These are phyloP conservation scores for Zasmidium cellare DNA, from an alignment of 2,329 filamentous ascomycete genomes.

Conservation along the genomic window DNA sequence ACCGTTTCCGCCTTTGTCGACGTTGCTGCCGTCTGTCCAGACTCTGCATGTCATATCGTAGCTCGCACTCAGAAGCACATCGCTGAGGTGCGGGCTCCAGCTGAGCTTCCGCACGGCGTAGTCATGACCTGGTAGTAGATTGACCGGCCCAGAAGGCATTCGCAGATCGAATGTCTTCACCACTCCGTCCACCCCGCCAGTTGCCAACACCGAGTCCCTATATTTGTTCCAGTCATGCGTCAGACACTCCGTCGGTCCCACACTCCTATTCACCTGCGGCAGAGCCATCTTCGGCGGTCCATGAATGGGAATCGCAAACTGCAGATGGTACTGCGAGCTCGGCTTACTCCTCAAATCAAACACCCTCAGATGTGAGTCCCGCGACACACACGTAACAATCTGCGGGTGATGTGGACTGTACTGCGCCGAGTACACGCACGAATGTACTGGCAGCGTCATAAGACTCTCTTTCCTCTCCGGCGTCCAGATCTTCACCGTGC, in stretches of 20 bases:
- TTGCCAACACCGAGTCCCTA: constrained; percentile 77
- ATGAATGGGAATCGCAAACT: constrained; percentile 80
- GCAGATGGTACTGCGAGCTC: constrained; percentile 84
- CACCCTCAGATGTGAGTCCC: constrained; percentile 83
- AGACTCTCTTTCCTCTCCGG: constrained; percentile 67
- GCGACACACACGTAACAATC: constrained; percentile 82
- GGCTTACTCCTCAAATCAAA: constrained; percentile 89
- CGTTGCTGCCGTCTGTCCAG: constrained; percentile 78
- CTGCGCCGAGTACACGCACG: constrained; percentile 89
- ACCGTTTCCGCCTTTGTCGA: constrained; percentile 41
- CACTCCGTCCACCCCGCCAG: constrained; percentile 81
- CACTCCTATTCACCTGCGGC: constrained; percentile 40
- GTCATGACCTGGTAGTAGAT: constrained; percentile 78
- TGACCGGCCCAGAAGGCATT: constrained; percentile 71
- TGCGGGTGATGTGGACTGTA: constrained; percentile 87
- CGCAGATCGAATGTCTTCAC: constrained; percentile 91
- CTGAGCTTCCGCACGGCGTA: constrained; percentile 84
- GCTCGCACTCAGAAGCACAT: constrained; percentile 82
- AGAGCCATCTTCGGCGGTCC: constrained; percentile 57
- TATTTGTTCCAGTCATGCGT: constrained; percentile 99
- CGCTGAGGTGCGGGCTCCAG: constrained; percentile 92
- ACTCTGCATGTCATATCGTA: constrained; percentile 98
- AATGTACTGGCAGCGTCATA: constrained; percentile 84
- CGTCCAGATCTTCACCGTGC: constrained; percentile 93
- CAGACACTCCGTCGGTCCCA: constrained; percentile 75